These are phyloP conservation scores for Hortiboletus campestris DNA, from an alignment of 768 basidiomycete species.

Conservation along the genomic window DNA sequence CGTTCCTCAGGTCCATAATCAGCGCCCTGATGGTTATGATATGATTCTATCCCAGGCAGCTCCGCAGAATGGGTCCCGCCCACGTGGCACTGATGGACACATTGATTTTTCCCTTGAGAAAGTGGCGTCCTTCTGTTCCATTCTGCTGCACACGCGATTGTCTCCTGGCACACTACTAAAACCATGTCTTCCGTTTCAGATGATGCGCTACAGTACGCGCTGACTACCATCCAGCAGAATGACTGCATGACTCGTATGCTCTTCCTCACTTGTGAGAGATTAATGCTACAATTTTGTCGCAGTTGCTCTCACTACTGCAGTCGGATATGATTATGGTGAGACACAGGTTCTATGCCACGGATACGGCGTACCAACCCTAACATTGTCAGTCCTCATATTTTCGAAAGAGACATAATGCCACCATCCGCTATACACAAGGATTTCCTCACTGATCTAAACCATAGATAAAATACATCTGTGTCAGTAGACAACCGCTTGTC, in stretches of 20 bases:
- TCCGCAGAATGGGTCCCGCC: too few relatives aligned
- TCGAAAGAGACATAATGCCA: background rate
- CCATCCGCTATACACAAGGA: too few relatives aligned
- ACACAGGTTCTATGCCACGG: background rate
- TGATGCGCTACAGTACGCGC: background rate
- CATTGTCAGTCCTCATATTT: background rate
- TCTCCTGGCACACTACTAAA: background rate
- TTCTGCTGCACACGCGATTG: too few relatives aligned
- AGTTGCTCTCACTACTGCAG: background rate
- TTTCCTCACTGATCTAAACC: too few relatives aligned
- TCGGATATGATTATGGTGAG: slow-evolving; percentile 2
- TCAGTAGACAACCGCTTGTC: background rate
- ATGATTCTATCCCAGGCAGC: too few relatives aligned
- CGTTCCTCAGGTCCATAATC: too few relatives aligned
- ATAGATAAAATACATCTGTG: slow-evolving; percentile 14
- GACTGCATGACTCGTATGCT: background rate
- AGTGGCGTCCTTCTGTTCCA: too few relatives aligned
- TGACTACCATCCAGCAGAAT: background rate
- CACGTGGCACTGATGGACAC: too few relatives aligned
- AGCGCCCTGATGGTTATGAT: too few relatives aligned
- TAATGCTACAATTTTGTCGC: background rate
- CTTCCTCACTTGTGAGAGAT: background rate
- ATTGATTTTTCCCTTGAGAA: too few relatives aligned
- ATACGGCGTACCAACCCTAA: background rate
- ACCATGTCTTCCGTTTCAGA: background rate